A percentile compares a stretch with the other conserved stretches of the same genome.
Evolutionary conservation across 345 rosid genomes (phyloP).

Genomic region (Aquilaria yunnanensis): DNA sequence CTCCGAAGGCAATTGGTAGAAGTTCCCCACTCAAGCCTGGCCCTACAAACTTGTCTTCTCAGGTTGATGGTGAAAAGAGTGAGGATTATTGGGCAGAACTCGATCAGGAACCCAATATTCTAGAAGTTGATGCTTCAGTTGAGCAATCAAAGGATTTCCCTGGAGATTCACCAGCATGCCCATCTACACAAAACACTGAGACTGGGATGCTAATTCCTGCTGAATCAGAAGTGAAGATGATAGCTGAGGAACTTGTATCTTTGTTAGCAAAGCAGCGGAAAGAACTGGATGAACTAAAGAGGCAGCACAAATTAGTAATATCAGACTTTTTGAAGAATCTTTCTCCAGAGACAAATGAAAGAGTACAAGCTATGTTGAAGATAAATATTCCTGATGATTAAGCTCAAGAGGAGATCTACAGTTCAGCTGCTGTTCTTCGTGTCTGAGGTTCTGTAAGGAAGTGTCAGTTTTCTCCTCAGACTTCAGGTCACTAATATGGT

Average conservation of each 20-base stretch:
- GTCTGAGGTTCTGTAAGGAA: not conserved
- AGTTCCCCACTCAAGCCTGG: constrained; percentile 34
- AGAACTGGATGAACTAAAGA: constrained; percentile 61
- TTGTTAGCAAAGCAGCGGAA: constrained; percentile 55
- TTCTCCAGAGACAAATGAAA: constrained; percentile 41
- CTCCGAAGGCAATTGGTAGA: constrained; percentile 41
- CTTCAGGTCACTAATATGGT: not conserved
- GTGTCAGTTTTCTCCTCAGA: not conserved
- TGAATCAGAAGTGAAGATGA: constrained; percentile 25
- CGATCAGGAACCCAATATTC: constrained; percentile 18
- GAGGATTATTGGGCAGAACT: constrained; percentile 16
- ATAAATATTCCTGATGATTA: constrained; percentile 23
- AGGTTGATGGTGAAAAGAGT: not conserved
- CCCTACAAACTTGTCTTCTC: constrained; percentile 20
- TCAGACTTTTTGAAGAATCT: constrained; percentile 52
- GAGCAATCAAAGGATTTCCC: constrained; percentile 15
- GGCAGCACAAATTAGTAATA: constrained; percentile 48
- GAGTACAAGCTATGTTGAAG: constrained; percentile 41
- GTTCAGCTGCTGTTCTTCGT: constrained; percentile 3
- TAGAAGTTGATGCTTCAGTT: constrained; percentile 10
- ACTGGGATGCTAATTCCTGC: not conserved
- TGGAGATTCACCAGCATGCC: constrained; percentile 6
- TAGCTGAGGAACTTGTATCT: constrained; percentile 50
- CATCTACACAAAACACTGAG: constrained; percentile 4
- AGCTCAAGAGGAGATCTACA: not conserved